Conservation (phyloP, 2,329 filamentous ascomycete genomes). For the Botrytis porri region DNA sequence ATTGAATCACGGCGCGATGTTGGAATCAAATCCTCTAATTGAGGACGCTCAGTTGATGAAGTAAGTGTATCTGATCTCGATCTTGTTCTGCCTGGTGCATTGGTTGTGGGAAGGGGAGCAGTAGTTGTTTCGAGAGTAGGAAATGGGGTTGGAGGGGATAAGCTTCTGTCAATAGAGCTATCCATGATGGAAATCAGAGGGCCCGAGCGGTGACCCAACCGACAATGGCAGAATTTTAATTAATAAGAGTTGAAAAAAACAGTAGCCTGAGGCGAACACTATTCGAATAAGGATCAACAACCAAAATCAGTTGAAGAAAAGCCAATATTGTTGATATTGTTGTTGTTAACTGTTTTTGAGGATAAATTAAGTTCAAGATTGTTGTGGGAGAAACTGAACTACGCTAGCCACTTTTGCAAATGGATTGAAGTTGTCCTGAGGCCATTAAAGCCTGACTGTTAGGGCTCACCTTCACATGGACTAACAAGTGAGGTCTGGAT, state of each 20-base stretch:
- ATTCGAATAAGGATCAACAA: background rate
- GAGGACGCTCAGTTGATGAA: background rate
- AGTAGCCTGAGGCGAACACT: background rate
- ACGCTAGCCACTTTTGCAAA: background rate
- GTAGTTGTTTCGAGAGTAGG: background rate
- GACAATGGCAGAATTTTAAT: slow-evolving; percentile 5
- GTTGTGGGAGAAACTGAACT: background rate
- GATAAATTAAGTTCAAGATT: background rate
- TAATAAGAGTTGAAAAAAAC: background rate
- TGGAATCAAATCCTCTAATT: background rate
- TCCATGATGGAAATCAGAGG: slow-evolving; percentile 1
- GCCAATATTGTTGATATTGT: background rate
- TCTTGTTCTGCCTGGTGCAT: slow-evolving; percentile 1
- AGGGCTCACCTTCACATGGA: background rate
- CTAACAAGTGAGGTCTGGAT: background rate
- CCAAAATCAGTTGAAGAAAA: background rate
- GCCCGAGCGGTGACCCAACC: slow-evolving; percentile 10
- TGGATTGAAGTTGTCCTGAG: background rate
- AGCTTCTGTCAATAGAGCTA: background rate
- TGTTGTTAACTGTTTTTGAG: background rate
- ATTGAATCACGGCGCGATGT: background rate
- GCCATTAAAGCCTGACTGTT: background rate
- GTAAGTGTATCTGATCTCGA: background rate
- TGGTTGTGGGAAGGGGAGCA: background rate
- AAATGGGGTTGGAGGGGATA: background rate